Conservation (phyloP, 2,329 filamentous ascomycete genomes). For the Thelonectria olida region DNA sequence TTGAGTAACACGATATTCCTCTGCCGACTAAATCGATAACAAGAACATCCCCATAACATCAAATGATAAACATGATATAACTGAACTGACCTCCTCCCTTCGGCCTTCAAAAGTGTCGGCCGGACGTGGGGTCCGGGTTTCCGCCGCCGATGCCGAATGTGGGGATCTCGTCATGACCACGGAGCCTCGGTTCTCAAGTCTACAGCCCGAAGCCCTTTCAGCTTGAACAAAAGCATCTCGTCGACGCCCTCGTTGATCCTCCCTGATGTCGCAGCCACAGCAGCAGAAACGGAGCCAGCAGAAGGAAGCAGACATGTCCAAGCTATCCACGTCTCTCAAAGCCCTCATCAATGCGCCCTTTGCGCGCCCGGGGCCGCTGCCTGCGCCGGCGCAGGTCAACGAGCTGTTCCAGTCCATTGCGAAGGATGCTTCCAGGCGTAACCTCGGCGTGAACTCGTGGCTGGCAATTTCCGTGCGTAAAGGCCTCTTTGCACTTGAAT, state of each 20-base stretch:
- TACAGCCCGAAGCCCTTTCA: slow-evolving; percentile 19
- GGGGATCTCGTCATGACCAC: slow-evolving; percentile 24
- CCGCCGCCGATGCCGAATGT: slow-evolving; percentile 9
- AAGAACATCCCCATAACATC: background rate
- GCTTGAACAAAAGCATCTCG: slow-evolving; percentile 15
- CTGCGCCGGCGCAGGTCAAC: slow-evolving; percentile 70
- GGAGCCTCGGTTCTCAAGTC: slow-evolving; percentile 32
- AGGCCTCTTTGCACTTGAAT: too few species aligned
- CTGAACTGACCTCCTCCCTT: background rate
- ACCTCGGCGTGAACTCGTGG: slow-evolving; percentile 72
- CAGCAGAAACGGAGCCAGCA: slow-evolving; percentile 22
- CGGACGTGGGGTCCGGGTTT: slow-evolving; percentile 19
- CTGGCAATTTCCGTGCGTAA: slow-evolving; percentile 69
- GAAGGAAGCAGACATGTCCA: slow-evolving; percentile 66
- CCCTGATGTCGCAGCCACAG: slow-evolving; percentile 29
- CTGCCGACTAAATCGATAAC: background rate
- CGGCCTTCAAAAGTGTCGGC: slow-evolving; percentile 28
- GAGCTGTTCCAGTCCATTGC: slow-evolving; percentile 73
- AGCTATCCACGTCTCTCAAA: slow-evolving; percentile 76
- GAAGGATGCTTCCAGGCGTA: slow-evolving; percentile 67
- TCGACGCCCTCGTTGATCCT: background rate
- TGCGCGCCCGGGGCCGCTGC: slow-evolving; percentile 70
- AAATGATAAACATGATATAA: background rate
- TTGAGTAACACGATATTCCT: background rate
- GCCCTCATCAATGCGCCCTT: slow-evolving; percentile 76